Conservation (phyloP, 176 grass and related monocot species). For the Carex myosuroides region DNA sequence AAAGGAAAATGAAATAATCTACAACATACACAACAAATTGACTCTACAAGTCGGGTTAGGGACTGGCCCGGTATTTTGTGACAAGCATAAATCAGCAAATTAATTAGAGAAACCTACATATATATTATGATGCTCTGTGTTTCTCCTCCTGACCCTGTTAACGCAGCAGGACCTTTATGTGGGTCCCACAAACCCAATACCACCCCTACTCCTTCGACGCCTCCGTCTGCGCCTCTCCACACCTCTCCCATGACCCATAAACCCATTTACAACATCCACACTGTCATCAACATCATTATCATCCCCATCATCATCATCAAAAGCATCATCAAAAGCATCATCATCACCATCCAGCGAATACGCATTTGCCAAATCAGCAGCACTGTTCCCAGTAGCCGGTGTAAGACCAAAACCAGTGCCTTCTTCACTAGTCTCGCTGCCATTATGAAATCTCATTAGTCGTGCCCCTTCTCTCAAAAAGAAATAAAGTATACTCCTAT, state of each 20-base stretch:
- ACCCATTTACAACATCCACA: constrained; percentile 15
- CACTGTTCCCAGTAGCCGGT: background rate
- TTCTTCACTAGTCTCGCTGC: constrained; percentile 29
- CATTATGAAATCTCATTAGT: constrained; percentile 50
- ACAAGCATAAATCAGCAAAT: constrained; percentile 68
- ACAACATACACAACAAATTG: constrained; percentile 24
- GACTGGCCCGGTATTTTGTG: constrained; percentile 15
- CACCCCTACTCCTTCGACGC: constrained; percentile 60
- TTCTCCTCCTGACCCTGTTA: constrained; percentile 17
- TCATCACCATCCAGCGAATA: constrained; percentile 46
- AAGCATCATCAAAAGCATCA: constrained; percentile 22
- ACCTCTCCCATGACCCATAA: constrained; percentile 21
- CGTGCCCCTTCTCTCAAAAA: constrained; percentile 74
- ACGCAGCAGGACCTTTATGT: background rate
- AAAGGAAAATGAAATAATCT: constrained; percentile 21
- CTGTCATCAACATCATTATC: constrained; percentile 13
- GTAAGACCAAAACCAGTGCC: constrained; percentile 22
- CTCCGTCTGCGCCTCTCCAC: constrained; percentile 34
- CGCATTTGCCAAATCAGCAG: constrained; percentile 27
- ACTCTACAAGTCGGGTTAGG: constrained; percentile 16
- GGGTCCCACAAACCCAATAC: constrained; percentile 33
- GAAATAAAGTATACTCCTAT: constrained; percentile 62
- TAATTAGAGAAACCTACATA: constrained; percentile 46
- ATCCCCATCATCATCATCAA: constrained; percentile 24
- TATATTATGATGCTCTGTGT: constrained; percentile 26